These are phyloP conservation scores for Aspergillus fumigatus DNA, from an alignment of 2,329 filamentous ascomycete genomes.

Conservation along the genomic window DNA sequence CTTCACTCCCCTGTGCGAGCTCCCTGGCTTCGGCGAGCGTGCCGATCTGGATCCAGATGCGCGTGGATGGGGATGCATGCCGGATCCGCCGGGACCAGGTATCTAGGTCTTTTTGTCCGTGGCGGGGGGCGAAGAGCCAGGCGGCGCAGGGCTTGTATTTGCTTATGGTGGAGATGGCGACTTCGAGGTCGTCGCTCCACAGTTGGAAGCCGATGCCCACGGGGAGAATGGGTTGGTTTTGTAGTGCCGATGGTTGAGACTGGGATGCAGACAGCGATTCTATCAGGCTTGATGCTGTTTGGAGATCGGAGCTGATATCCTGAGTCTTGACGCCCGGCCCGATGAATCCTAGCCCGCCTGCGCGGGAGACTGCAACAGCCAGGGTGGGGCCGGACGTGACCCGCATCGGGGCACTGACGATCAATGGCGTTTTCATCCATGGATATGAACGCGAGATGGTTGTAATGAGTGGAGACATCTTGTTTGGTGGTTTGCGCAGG, in stretches of 20 bases:
- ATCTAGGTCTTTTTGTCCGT: constrained; percentile 31
- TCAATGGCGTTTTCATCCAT: constrained; percentile 57
- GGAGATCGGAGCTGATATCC: constrained; percentile 28
- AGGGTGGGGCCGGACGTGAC: constrained; percentile 56
- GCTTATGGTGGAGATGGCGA: constrained; percentile 26
- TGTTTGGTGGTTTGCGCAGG: rapidly evolving
- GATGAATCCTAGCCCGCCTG: constrained; percentile 54
- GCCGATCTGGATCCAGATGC: constrained; percentile 55
- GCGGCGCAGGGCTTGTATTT: constrained; percentile 37
- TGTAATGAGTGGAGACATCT: neutral
- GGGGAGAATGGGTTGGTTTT: constrained; percentile 22
- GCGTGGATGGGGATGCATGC: constrained; percentile 36
- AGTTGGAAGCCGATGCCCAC: constrained; percentile 41
- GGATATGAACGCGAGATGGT: constrained; percentile 41
- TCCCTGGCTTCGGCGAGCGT: constrained; percentile 47
- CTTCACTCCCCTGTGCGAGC: constrained; percentile 29
- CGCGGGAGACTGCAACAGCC: constrained; percentile 56
- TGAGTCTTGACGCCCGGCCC: constrained; percentile 50
- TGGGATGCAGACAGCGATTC: constrained; percentile 5
- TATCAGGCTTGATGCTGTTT: constrained; percentile 25
- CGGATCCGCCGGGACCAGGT: constrained; percentile 46
- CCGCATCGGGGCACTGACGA: constrained; percentile 67
- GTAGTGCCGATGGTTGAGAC: neutral
- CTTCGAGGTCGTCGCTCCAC: constrained; percentile 35
- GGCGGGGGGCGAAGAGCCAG: constrained; percentile 40